Evolutionary conservation across 1,284 basidiomycete genomes (phyloP).

Genomic region (Rhodotorula sp.): DNA sequence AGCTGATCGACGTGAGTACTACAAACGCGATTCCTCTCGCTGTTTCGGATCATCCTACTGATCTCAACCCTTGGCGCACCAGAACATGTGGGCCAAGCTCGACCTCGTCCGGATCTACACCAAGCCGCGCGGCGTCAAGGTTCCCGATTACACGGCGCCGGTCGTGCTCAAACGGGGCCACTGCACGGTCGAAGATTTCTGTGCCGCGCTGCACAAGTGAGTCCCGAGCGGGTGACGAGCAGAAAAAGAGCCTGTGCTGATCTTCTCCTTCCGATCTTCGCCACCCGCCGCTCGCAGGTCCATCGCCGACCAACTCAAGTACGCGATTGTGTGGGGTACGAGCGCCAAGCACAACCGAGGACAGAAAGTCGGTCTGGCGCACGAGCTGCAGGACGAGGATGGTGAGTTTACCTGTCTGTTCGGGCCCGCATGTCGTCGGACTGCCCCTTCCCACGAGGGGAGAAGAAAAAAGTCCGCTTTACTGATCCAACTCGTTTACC

Average conservation of each 20-base stretch:
- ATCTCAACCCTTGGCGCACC: background rate
- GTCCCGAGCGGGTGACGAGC: background rate
- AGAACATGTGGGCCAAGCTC: conserved; percentile 79
- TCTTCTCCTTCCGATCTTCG: background rate
- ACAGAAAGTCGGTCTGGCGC: conserved; percentile 89
- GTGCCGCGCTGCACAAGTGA: conserved; percentile 55
- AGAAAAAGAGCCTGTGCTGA: background rate
- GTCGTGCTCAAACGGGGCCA: conserved; percentile 64
- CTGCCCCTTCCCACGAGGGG: too few species aligned
- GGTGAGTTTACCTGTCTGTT: too few species aligned
- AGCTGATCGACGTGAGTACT: conserved; percentile 49
- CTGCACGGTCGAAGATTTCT: conserved; percentile 83
- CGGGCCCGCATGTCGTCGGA: too few species aligned
- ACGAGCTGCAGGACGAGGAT: conserved; percentile 38
- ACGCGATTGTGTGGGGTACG: conserved; percentile 72
- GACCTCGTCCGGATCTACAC: conserved; percentile 85
- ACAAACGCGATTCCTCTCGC: background rate
- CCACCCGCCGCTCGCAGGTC: conserved; percentile 58
- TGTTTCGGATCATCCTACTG: background rate
- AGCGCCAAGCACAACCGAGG: conserved; percentile 95
- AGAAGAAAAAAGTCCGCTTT: too few species aligned
- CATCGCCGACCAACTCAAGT: conserved; percentile 90
- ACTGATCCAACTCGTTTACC: conserved; percentile 23
- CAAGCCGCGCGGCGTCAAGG: conserved; percentile 77
- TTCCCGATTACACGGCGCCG: conserved; percentile 77